phyloP scores from a whole-genome alignment of 2,329 filamentous ascomycete genomes.

The Fusarium tuaranense region DNA sequence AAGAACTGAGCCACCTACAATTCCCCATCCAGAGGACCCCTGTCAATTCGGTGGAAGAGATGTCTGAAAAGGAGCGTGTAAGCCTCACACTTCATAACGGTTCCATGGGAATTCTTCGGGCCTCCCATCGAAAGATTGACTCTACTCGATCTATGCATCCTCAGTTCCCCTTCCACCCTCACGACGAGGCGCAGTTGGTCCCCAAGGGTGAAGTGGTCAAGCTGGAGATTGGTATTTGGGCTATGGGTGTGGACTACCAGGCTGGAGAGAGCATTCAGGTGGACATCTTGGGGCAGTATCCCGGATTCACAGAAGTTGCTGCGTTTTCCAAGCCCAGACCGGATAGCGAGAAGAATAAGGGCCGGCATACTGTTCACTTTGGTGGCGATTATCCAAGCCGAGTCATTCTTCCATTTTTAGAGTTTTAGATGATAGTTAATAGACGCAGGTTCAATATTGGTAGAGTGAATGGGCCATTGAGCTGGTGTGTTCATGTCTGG shows the following conservation, averaged over 20 bases:
- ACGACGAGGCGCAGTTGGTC: neutral
- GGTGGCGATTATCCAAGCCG: constrained; percentile 32
- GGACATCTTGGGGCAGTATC: neutral
- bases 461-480: neutral
- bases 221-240: neutral
- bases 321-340: neutral
- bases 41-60: neutral
- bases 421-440: neutral
- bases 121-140: neutral
- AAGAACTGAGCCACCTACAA: neutral
- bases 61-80: neutral
- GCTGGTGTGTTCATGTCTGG: neutral
- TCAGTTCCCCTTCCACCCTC: neutral
- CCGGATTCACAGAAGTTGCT: neutral
- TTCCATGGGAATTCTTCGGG: neutral
- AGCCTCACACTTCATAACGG: neutral
- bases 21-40: neutral
- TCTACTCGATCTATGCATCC: neutral
- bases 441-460: no score
- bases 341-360: neutral
- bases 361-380: constrained; percentile 24
- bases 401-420: constrained; percentile 34
- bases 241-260: neutral
- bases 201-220: neutral
- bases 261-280: neutral